phyloP scores from a whole-genome alignment of 2,329 filamentous ascomycete genomes.

The Ascocoryne sarcoides region DNA sequence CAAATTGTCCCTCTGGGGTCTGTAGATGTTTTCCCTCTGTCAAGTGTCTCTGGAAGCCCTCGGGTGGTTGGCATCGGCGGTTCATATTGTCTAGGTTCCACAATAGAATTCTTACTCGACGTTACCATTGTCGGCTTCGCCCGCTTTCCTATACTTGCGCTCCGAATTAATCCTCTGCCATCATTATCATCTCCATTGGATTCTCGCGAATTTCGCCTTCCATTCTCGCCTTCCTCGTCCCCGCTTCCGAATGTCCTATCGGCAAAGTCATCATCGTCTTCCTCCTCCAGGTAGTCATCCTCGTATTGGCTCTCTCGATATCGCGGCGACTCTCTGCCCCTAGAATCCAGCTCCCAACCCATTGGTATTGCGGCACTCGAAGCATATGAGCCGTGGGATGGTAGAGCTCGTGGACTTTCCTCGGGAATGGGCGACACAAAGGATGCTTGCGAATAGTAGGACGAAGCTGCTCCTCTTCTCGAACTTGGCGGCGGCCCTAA shows the following conservation, averaged over 20 bases:
- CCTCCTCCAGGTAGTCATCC: conserved; percentile 15
- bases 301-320: conserved; percentile 31
- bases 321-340: conserved; percentile 36
- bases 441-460: conserved; percentile 56
- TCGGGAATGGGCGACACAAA: conserved; percentile 70
- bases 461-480: conserved; percentile 51
- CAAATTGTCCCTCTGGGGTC: conserved; percentile 15
- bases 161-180: conserved; percentile 49
- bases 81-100: background rate
- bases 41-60: background rate
- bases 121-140: conserved; percentile 49
- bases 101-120: conserved; percentile 27
- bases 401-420: conserved; percentile 46
- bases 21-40: conserved; percentile 1
- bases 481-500: conserved; percentile 53
- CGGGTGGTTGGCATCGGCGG: background rate
- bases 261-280: conserved; percentile 9
- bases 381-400: conserved; percentile 56
- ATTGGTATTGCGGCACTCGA: conserved; percentile 67
- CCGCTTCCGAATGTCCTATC: conserved; percentile 6
- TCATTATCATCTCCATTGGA: conserved; percentile 30
- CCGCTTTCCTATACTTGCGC: conserved; percentile 52
- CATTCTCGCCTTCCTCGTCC: conserved; percentile 20
- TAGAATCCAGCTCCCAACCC: conserved; percentile 40
- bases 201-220: conserved; percentile 19